A percentile compares a stretch with the other conserved stretches of the same genome.
These are phyloP conservation scores for Brachypodium distachyon DNA, from an alignment of 202 grass and related monocot species.

Conservation along the genomic window DNA sequence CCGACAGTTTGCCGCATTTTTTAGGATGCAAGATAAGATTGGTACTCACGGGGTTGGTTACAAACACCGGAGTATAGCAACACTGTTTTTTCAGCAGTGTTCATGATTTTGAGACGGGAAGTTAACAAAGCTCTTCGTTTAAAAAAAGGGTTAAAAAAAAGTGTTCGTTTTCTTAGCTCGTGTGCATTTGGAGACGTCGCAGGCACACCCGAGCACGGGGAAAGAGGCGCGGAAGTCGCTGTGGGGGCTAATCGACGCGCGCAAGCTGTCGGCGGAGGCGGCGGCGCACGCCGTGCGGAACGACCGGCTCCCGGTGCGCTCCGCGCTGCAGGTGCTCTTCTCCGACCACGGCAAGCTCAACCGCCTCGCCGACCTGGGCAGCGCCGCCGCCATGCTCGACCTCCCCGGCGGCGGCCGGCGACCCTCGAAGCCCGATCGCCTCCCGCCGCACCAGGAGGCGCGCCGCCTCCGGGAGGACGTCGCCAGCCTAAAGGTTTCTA, in stretches of 20 bases:
- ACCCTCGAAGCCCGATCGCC: constrained; percentile 71
- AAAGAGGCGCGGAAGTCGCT: constrained; percentile 70
- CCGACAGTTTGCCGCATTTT: not conserved
- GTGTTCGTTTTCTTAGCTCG: not conserved
- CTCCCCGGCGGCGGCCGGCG: constrained; percentile 46
- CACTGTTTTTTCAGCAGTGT: too few species aligned
- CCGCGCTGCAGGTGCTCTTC: constrained; percentile 94
- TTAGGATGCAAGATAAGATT: not conserved
- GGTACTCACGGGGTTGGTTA: too few species aligned
- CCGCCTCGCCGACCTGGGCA: constrained; percentile 64
- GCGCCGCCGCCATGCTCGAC: constrained; percentile 44
- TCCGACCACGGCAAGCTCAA: constrained; percentile 91
- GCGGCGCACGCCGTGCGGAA: constrained; percentile 83
- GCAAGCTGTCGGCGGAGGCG: constrained; percentile 81
- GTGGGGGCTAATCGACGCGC: constrained; percentile 69
- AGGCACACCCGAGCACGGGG: constrained; percentile 62
- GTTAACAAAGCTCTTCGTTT: too few species aligned
- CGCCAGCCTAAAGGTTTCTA: constrained; percentile 50
- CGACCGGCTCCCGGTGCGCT: constrained; percentile 80
- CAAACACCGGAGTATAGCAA: too few species aligned
- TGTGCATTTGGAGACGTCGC: not conserved
- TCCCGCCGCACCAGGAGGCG: constrained; percentile 78
- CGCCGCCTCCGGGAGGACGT: constrained; percentile 82
- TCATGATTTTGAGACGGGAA: too few species aligned
- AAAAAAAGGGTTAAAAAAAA: too few species aligned